Percentiles rank a stretch among this genome's conserved stretches.
Evolutionary conservation across 2,329 filamentous ascomycete genomes (phyloP).

Genomic region (Aspergillus awamori): DNA sequence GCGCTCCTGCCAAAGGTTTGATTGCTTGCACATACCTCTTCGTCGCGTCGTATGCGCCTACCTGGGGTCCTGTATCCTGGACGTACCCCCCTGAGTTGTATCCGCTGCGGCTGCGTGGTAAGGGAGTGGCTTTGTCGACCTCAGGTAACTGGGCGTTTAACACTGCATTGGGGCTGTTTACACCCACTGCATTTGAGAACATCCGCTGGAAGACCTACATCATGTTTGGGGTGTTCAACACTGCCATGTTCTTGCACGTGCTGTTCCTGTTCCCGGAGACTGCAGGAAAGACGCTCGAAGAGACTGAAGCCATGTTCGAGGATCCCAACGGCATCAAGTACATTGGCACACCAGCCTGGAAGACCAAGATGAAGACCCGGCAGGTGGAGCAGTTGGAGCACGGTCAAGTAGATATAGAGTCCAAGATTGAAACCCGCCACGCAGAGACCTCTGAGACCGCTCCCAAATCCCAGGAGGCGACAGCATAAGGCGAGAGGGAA

Average conservation of each 20-base stretch:
- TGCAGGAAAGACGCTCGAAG: slow-evolving; percentile 72
- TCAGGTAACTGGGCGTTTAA: slow-evolving; percentile 63
- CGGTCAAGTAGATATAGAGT: background rate
- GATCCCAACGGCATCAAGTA: slow-evolving; percentile 34
- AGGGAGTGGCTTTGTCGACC: slow-evolving; percentile 62
- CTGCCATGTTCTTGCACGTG: slow-evolving; percentile 66
- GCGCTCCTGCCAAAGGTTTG: slow-evolving; percentile 61
- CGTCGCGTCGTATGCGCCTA: slow-evolving; percentile 60
- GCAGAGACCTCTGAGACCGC: background rate
- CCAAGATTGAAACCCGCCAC: background rate
- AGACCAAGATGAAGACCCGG: slow-evolving; percentile 34
- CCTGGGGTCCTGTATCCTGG: slow-evolving; percentile 61
- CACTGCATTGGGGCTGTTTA: slow-evolving; percentile 50
- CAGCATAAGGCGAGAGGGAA: background rate
- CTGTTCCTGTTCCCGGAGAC: slow-evolving; percentile 69
- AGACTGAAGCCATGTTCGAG: slow-evolving; percentile 72
- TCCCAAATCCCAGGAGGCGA: background rate
- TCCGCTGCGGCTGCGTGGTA: slow-evolving; percentile 59
- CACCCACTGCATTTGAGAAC: slow-evolving; percentile 55
- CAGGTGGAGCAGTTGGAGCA: slow-evolving; percentile 17
- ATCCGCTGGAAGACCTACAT: slow-evolving; percentile 64
- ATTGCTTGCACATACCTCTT: slow-evolving; percentile 73
- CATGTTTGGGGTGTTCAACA: slow-evolving; percentile 71
- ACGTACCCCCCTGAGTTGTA: slow-evolving; percentile 59
- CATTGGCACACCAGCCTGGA: slow-evolving; percentile 43